These are phyloP conservation scores for Ceratocystiopsis minuta DNA, from an alignment of 2,329 filamentous ascomycete species.

Conservation along the genomic window DNA sequence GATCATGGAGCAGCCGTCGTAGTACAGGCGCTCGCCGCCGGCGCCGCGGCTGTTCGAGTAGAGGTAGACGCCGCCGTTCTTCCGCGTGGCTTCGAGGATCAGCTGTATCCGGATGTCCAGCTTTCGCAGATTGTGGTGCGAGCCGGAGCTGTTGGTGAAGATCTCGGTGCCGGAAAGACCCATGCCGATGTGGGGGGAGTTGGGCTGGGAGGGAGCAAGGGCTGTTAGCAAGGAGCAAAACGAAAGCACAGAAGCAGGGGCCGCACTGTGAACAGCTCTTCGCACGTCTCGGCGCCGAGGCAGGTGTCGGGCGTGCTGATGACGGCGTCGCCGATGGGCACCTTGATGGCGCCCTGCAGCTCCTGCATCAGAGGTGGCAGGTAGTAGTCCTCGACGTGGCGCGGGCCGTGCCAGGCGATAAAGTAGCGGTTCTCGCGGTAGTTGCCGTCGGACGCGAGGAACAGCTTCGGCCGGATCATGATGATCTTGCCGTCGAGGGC, in stretches of 20 bases:
- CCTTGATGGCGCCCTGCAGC: constrained; percentile 25
- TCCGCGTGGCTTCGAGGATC: constrained; percentile 45
- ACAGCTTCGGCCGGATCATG: constrained; percentile 54
- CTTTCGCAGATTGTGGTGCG: constrained; percentile 41
- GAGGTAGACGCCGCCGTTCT: constrained; percentile 23
- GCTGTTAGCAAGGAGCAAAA: not conserved
- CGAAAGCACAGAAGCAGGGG: not conserved
- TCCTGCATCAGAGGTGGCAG: constrained; percentile 40
- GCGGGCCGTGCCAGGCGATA: constrained; percentile 41
- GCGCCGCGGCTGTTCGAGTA: constrained; percentile 36
- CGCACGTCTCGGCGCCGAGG: constrained; percentile 24
- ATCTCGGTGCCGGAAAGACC: constrained; percentile 56
- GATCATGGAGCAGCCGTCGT: constrained; percentile 46
- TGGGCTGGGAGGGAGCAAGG: too few relatives aligned
- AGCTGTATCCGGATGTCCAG: constrained; percentile 44
- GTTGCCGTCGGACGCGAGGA: constrained; percentile 27
- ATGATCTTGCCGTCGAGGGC: constrained; percentile 48
- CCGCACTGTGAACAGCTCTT: constrained; percentile 12
- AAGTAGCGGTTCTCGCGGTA: constrained; percentile 41
- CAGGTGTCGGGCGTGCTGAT: constrained; percentile 42
- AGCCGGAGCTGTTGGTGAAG: constrained; percentile 51
- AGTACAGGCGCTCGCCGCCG: constrained; percentile 39
- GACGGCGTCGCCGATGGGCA: constrained; percentile 51
- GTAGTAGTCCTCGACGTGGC: constrained; percentile 45
- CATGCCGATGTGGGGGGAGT: constrained; percentile 34